phyloP scores from a whole-genome alignment of 305 asterid genomes.

The Rubia occidens region DNA sequence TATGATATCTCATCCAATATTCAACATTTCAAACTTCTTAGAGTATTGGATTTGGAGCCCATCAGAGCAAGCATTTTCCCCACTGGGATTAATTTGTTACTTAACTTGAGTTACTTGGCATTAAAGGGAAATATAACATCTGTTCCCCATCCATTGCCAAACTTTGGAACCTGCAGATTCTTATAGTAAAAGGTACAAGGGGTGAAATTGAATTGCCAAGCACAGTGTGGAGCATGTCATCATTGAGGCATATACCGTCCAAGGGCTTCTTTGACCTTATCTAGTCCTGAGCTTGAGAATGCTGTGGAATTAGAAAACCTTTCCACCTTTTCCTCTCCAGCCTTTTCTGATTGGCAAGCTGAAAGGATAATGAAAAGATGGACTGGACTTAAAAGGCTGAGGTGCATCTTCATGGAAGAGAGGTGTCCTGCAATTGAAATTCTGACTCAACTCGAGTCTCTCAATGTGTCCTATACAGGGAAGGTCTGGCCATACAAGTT shows the following conservation, averaged over 20 bases:
- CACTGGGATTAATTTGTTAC: background rate
- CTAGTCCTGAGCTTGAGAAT: background rate
- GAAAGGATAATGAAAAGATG: background rate
- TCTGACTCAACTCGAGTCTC: slow-evolving; percentile 6
- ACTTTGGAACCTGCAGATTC: background rate
- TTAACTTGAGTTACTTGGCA: slow-evolving; percentile 5
- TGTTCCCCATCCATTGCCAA: slow-evolving; percentile 10
- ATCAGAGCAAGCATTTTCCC: background rate
- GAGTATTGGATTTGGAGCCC: slow-evolving; percentile 14
- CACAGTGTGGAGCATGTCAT: background rate
- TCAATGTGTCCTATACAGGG: background rate
- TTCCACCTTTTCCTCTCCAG: background rate
- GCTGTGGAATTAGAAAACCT: background rate
- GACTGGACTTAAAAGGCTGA: background rate
- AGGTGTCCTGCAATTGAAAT: background rate
- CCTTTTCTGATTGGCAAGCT: background rate
- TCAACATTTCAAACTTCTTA: slow-evolving; percentile 1
- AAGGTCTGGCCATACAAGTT: background rate
- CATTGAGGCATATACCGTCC: slow-evolving; percentile 7
- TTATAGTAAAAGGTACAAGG: background rate
- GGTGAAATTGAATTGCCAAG: background rate
- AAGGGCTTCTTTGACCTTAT: background rate
- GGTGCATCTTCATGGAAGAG: slow-evolving; percentile 5
- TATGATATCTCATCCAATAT: slow-evolving; percentile 6
- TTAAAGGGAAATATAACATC: background rate